Conservation (phyloP, 164 flowering plant species). For the Macadamia tetraphylla region DNA sequence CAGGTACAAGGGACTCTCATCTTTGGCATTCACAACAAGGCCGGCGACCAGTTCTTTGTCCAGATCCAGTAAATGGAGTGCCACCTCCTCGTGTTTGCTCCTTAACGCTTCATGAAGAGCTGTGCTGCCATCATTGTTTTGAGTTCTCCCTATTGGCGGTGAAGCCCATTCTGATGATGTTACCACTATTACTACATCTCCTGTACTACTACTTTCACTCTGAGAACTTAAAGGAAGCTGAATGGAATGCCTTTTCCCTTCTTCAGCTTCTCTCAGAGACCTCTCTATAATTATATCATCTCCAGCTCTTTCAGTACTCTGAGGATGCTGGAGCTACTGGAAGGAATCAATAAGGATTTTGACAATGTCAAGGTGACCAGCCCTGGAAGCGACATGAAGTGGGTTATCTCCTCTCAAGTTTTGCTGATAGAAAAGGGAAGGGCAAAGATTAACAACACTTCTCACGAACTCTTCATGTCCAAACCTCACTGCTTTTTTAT, state of each 20-base stretch:
- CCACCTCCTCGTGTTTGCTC: too few relatives aligned
- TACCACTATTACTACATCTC: too few relatives aligned
- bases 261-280: constrained; percentile 1
- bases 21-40: too few relatives aligned
- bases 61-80: too few relatives aligned
- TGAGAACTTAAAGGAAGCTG: too few relatives aligned
- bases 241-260: background rate
- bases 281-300: background rate
- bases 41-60: too few relatives aligned
- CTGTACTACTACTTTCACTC: too few relatives aligned
- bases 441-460: background rate
- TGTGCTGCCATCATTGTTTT: too few relatives aligned
- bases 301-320: background rate
- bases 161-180: too few relatives aligned
- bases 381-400: constrained; percentile 13
- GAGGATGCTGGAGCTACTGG: background rate
- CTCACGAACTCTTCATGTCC: background rate
- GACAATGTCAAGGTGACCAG: constrained; percentile 4
- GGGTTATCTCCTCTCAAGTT: constrained; percentile 11
- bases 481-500: background rate
- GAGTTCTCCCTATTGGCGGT: too few relatives aligned
- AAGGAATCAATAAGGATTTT: background rate
- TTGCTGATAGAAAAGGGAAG: background rate
- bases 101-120: too few relatives aligned
- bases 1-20: too few relatives aligned